A percentile compares a stretch with the other conserved stretches of the same genome.
These are phyloP conservation scores for Acorus gramineus DNA, from an alignment of 106 monocot species.

Conservation along the genomic window DNA sequence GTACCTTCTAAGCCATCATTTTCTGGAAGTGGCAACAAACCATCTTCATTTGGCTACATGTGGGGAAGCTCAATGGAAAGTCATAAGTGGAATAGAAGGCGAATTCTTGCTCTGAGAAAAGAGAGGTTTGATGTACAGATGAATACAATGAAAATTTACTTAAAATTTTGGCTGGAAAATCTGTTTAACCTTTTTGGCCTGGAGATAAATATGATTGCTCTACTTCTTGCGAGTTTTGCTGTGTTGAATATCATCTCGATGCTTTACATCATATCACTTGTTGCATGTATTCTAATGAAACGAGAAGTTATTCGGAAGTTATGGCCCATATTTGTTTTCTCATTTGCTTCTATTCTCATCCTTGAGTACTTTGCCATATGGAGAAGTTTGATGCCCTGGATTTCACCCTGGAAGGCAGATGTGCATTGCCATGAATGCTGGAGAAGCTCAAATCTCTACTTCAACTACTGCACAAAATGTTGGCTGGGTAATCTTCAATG, in stretches of 20 bases:
- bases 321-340: slow-evolving; percentile 75
- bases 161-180: slow-evolving; percentile 88
- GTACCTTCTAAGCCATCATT: slow-evolving; percentile 10
- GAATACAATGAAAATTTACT: slow-evolving; percentile 52
- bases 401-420: slow-evolving; percentile 10
- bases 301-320: slow-evolving; percentile 54
- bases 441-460: slow-evolving; percentile 53
- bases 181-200: slow-evolving; percentile 73
- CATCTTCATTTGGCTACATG: slow-evolving; percentile 49
- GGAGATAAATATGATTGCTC: slow-evolving; percentile 81
- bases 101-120: slow-evolving; percentile 53
- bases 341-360: slow-evolving; percentile 70
- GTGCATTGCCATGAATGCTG: slow-evolving; percentile 84
- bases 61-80: slow-evolving; percentile 87
- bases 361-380: slow-evolving; percentile 86
- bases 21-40: slow-evolving; percentile 26
- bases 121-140: slow-evolving; percentile 88
- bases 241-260: slow-evolving; percentile 74
- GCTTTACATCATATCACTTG: slow-evolving; percentile 70
- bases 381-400: slow-evolving; percentile 69
- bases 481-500: slow-evolving; percentile 51
- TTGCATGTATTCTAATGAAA: slow-evolving; percentile 66
- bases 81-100: slow-evolving; percentile 88
- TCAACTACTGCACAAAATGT: slow-evolving; percentile 74
- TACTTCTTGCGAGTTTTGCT: slow-evolving; percentile 88